A percentile compares a stretch with the other conserved stretches of the same genome.
These are phyloP conservation scores for Ceratobasidium sp. DNA, from an alignment of 1,284 basidiomycete genomes.

Conservation along the genomic window DNA sequence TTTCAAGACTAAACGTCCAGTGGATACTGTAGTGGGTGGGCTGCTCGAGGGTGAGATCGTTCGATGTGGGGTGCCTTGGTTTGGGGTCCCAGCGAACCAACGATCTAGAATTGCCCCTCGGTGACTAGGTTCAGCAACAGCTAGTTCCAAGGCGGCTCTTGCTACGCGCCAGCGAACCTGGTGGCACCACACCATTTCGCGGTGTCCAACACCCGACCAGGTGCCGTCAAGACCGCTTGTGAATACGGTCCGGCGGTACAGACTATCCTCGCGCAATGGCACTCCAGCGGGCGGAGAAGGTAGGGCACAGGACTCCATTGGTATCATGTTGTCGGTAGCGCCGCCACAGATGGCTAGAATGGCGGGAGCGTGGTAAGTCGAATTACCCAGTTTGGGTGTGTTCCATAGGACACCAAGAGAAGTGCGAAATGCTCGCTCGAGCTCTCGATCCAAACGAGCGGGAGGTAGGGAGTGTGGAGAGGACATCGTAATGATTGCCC, in stretches of 20 bases:
- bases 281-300: slow-evolving; percentile 53
- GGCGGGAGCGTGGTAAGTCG: slow-evolving; percentile 61
- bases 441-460: slow-evolving; percentile 82
- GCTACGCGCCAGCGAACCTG: slow-evolving; percentile 93
- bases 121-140: slow-evolving; percentile 49
- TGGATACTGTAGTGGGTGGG: neutral
- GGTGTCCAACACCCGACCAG: slow-evolving; percentile 96
- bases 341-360: slow-evolving; percentile 93
- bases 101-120: slow-evolving; percentile 34
- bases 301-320: slow-evolving; percentile 89
- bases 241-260: slow-evolving; percentile 79
- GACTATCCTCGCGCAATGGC: slow-evolving; percentile 4
- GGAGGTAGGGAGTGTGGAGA: slow-evolving; percentile 92
- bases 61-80: neutral
- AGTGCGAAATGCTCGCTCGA: slow-evolving; percentile 63
- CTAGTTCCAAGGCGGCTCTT: slow-evolving; percentile 77
- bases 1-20: neutral
- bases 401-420: slow-evolving; percentile 50
- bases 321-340: slow-evolving; percentile 90
- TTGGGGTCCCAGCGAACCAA: slow-evolving; percentile 33
- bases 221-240: slow-evolving; percentile 87
- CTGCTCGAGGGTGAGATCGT: neutral
- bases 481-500: slow-evolving; percentile 92
- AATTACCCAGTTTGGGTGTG: slow-evolving; percentile 56
- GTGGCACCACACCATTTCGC: slow-evolving; percentile 99